Conservation (phyloP, 2,329 filamentous ascomycete genomes). For the Onygena corvina region DNA sequence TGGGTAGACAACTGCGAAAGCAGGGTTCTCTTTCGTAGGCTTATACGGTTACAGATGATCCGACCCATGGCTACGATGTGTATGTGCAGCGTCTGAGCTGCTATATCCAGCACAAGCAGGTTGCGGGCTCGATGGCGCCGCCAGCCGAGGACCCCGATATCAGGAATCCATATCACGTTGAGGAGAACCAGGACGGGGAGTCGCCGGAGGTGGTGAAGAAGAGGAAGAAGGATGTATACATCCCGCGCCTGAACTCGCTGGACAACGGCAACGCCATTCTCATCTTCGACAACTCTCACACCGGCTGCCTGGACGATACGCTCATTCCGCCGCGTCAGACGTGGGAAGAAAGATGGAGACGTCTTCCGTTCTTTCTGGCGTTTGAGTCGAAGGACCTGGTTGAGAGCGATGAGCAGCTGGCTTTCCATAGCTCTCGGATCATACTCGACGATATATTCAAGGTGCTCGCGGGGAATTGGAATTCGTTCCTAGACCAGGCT, state of each 20-base stretch:
- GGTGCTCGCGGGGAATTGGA: slow-evolving; percentile 36
- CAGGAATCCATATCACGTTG: slow-evolving; percentile 35
- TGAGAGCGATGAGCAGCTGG: slow-evolving; percentile 33
- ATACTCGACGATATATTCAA: slow-evolving; percentile 41
- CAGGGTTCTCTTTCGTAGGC: neutral
- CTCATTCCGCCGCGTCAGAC: slow-evolving; percentile 40
- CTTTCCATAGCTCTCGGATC: slow-evolving; percentile 40
- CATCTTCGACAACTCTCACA: slow-evolving; percentile 42
- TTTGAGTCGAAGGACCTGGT: slow-evolving; percentile 29
- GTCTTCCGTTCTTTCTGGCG: slow-evolving; percentile 40
- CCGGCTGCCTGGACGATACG: slow-evolving; percentile 38
- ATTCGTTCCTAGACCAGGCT: slow-evolving; percentile 34
- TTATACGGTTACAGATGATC: slow-evolving; percentile 24
- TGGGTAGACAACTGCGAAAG: slow-evolving; percentile 11
- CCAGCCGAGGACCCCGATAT: slow-evolving; percentile 32
- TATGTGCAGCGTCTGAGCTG: slow-evolving; percentile 40
- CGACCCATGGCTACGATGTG: slow-evolving; percentile 38
- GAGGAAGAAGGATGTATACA: slow-evolving; percentile 23
- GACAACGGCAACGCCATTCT: slow-evolving; percentile 43
- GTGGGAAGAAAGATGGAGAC: slow-evolving; percentile 42
- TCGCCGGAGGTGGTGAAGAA: slow-evolving; percentile 23
- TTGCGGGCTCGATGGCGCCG: slow-evolving; percentile 23
- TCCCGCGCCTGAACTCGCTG: slow-evolving; percentile 33
- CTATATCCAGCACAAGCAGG: slow-evolving; percentile 40
- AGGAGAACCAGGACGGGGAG: slow-evolving; percentile 23